Evolutionary conservation across 2,329 filamentous ascomycete genomes (phyloP), one percentile per base, ranked within the genome.

Genomic region (Fusarium veterinarium): DNA sequence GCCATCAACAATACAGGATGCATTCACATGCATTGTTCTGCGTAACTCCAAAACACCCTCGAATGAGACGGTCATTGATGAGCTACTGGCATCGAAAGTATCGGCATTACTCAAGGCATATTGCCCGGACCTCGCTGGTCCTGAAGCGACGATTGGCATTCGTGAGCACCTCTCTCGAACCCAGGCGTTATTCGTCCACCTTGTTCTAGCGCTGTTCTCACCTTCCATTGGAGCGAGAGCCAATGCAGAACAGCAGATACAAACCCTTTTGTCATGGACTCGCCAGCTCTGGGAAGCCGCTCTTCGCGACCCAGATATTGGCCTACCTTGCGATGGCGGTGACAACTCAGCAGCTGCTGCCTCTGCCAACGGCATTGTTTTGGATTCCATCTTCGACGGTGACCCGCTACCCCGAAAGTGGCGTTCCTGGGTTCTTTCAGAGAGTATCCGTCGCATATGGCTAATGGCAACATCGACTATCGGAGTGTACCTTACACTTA

Each of bases 381-480:
- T 67, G 1, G 64, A 67, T 30, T 48, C 55, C 0, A 44, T 67
- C 7, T 67, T 67, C 1, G 64, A 67, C 2, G 64, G 64, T 1
- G 64, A 67, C 5, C 28, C 46, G 0, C 30, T 66, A 1, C 64
- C 64, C 3, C 63, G 63, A 1, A 35, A 67, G 0, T 67, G 64
- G 64, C 46, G 64, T 10, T 53, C 31, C 1, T 67, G 64, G 64
- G 64, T 67, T 1, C 13, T 67, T 7, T 67, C 64, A 5, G 64
- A 67, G 25, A 67, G 64, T 1, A 46, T 67, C 3, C 63, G 64
- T 12, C 64, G 64, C 0, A 67, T 67, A 3, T 67, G 63, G 63
- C 31, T 67, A 1, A 8, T 67, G 63, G 28, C 64, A 1, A 67
- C 64, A 0, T 62, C 64, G 1, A 67, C 64, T 1, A 62, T 68